Evolutionary conservation across 768 basidiomycete genomes (phyloP).

Genomic region (Mycena haematopus): DNA sequence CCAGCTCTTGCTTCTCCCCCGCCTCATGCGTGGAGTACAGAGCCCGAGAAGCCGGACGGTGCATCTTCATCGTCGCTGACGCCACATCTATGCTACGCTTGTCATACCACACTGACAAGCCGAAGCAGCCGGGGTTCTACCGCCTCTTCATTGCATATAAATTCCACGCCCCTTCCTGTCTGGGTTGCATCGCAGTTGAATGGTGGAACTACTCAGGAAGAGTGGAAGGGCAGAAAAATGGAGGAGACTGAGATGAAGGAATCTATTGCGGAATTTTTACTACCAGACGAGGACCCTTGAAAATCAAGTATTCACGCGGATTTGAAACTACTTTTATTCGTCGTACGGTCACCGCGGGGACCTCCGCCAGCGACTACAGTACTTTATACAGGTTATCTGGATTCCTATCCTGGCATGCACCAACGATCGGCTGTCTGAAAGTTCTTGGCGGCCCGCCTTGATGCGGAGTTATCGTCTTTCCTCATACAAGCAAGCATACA

Average conservation of each 20-base stretch:
- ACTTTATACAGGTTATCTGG: too few relatives aligned
- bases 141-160: constrained; percentile 17
- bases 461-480: too few relatives aligned
- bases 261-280: constrained; percentile 45
- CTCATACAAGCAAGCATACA: too few relatives aligned
- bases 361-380: too few relatives aligned
- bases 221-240: constrained; percentile 35
- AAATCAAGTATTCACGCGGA: background rate
- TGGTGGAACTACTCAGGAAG: background rate
- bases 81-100: constrained; percentile 55
- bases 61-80: constrained; percentile 37
- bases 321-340: too few relatives aligned
- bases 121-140: constrained; percentile 47
- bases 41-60: constrained; percentile 28
- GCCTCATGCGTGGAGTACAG: constrained; percentile 30
- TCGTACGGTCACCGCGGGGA: too few relatives aligned
- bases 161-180: constrained; percentile 31
- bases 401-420: too few relatives aligned
- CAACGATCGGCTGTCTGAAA: too few relatives aligned
- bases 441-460: too few relatives aligned
- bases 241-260: constrained; percentile 44
- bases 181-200: constrained; percentile 35
- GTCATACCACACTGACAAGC: constrained; percentile 59
- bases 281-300: constrained; percentile 3
- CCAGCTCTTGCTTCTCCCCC: constrained; percentile 28